Conservation (phyloP, 2,329 filamentous ascomycete species). For the Calonectria crousiana region DNA sequence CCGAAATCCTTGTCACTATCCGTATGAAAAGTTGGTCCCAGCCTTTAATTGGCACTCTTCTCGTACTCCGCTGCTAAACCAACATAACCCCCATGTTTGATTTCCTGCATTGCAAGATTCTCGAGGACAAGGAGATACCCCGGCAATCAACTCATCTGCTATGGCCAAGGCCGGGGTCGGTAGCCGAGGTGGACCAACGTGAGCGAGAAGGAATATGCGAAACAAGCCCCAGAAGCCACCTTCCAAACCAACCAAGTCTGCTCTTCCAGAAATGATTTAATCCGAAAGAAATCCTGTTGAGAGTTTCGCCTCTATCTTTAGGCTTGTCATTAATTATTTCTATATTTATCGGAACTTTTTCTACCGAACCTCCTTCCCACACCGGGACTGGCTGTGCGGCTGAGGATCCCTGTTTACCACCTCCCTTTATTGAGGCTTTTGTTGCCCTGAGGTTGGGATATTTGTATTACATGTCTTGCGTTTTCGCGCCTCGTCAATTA, state of each 20-base stretch:
- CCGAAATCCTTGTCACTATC: not conserved
- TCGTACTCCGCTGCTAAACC: too few species aligned
- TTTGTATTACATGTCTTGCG: not conserved
- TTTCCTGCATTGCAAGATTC: not conserved
- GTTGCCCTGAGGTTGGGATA: not conserved
- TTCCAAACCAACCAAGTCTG: not conserved
- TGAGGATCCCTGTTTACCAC: not conserved
- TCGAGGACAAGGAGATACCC: not conserved
- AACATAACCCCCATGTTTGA: not conserved
- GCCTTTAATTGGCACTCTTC: not conserved
- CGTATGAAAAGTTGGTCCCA: not conserved
- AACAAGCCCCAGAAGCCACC: not conserved
- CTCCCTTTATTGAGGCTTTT: not conserved
- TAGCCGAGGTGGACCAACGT: not conserved
- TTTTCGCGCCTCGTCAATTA: not conserved
- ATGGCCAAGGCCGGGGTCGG: not conserved
- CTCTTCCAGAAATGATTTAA: not conserved
- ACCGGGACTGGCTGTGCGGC: not conserved
- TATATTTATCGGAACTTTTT: not conserved
- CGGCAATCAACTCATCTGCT: not conserved
- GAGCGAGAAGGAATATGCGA: not conserved
- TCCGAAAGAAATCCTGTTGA: not conserved
- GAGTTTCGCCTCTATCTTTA: not conserved
- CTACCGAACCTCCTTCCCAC: not conserved
- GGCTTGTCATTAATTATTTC: not conserved